Percentiles rank a stretch among this genome's conserved stretches.
Evolutionary conservation across 2,329 filamentous ascomycete genomes (phyloP).

Genomic region (Colletotrichum tofieldiae): DNA sequence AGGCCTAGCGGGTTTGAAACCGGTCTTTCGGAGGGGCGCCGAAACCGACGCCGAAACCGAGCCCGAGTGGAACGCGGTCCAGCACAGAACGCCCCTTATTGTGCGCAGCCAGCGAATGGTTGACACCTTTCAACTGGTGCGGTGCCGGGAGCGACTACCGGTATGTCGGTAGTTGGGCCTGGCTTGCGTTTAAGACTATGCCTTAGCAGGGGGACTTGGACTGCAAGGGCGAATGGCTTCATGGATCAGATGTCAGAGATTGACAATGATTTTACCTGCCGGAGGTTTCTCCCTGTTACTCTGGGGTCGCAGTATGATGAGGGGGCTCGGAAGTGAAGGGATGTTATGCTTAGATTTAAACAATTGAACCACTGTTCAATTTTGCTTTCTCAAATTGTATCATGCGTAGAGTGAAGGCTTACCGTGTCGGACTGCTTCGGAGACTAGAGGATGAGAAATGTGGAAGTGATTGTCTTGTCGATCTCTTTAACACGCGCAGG

Average conservation of each 20-base stretch:
- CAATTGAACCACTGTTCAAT: neutral
- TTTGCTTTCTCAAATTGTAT: neutral
- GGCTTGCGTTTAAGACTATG: neutral
- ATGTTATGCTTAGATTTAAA: neutral
- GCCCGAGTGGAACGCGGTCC: neutral
- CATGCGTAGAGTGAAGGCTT: neutral
- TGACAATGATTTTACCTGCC: neutral
- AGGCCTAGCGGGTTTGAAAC: neutral
- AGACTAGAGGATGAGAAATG: neutral
- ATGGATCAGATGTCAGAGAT: neutral
- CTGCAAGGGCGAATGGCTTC: neutral
- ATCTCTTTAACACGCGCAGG: neutral
- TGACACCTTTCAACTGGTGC: neutral
- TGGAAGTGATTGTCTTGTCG: neutral
- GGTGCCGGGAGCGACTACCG: slow-evolving; percentile 8
- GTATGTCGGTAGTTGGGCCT: slow-evolving; percentile 6
- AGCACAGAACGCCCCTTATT: neutral
- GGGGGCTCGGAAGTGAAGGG: neutral
- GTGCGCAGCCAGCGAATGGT: slow-evolving; percentile 13
- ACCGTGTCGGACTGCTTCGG: neutral
- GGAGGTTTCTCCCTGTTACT: neutral
- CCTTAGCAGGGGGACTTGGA: neutral
- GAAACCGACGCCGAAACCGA: slow-evolving; percentile 36
- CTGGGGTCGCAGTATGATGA: neutral
- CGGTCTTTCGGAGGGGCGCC: neutral